Evolutionary conservation across 1,139 yeast species (phyloP).

Genomic region (Saccharomyces hybrid): DNA sequence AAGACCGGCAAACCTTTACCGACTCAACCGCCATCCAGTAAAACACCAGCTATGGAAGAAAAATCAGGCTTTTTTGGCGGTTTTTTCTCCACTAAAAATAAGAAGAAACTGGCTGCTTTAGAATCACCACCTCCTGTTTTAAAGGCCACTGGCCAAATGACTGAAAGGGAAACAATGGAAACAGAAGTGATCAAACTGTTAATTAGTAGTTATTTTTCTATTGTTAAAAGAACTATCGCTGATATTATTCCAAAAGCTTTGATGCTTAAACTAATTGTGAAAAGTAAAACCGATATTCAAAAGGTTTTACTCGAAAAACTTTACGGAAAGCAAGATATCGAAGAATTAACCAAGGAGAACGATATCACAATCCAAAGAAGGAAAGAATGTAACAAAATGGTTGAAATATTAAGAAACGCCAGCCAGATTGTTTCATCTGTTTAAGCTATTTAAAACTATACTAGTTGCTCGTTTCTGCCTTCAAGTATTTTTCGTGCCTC

Average conservation of each 20-base stretch:
- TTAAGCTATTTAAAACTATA: constrained; percentile 26
- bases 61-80: constrained; percentile 85
- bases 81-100: constrained; percentile 84
- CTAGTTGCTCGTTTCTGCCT: not conserved
- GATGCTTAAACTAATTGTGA: constrained; percentile 81
- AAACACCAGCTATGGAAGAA: constrained; percentile 32
- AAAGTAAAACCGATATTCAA: constrained; percentile 82
- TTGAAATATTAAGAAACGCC: constrained; percentile 80
- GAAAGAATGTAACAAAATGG: constrained; percentile 91
- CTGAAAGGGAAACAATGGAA: constrained; percentile 93
- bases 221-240: constrained; percentile 88
- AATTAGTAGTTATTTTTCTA: constrained; percentile 81
- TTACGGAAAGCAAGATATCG: constrained; percentile 68
- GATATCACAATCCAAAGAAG: constrained; percentile 91
- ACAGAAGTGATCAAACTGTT: constrained; percentile 92
- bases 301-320: constrained; percentile 80
- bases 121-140: constrained; percentile 95
- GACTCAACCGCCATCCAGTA: constrained; percentile 31
- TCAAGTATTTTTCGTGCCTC: not conserved
- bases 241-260: constrained; percentile 93
- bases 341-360: constrained; percentile 79
- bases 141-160: constrained; percentile 90
- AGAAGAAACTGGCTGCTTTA: constrained; percentile 90
- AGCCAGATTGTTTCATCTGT: constrained; percentile 87
- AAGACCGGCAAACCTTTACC: constrained; percentile 79